Evolutionary conservation across 2,329 filamentous ascomycete species (phyloP).

Genomic region (Penicillium sp.): DNA sequence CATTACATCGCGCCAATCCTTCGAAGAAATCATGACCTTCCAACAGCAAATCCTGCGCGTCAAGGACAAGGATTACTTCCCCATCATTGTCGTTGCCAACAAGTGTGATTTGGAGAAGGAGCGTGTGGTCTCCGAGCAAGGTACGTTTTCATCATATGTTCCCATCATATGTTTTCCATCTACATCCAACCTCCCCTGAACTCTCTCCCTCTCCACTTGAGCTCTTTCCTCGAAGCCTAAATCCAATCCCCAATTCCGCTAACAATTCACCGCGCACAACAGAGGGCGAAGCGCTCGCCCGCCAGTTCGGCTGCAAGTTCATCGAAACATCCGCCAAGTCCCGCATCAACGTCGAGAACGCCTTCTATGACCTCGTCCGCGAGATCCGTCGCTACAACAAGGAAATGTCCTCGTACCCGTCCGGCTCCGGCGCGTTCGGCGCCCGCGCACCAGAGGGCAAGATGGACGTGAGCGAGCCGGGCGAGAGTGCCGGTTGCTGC

Average conservation of each 20-base stretch:
- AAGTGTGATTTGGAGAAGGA: constrained; percentile 97
- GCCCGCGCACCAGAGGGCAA: constrained; percentile 62
- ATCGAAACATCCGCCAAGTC: constrained; percentile 99
- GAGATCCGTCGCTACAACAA: constrained; percentile 98
- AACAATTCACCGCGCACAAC: constrained; percentile 39
- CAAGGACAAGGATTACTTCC: constrained; percentile 99
- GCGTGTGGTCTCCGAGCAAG: constrained; percentile 86
- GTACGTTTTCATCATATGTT: constrained; percentile 53
- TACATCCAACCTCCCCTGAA: not conserved
- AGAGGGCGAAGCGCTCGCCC: constrained; percentile 89
- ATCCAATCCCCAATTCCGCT: not conserved
- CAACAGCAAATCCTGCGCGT: constrained; percentile 98
- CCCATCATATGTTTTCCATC: not conserved
- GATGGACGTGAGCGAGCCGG: constrained; percentile 70
- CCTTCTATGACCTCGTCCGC: constrained; percentile 97
- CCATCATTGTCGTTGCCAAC: constrained; percentile 98
- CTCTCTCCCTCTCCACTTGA: not conserved
- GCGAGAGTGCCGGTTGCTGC: constrained; percentile 68
- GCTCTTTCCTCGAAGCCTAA: not conserved
- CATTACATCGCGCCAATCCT: constrained; percentile 94
- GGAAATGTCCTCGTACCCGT: constrained; percentile 87
- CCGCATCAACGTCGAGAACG: constrained; percentile 95
- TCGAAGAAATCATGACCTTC: constrained; percentile 97
- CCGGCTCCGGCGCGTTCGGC: constrained; percentile 63
- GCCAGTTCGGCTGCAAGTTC: constrained; percentile 92